Conservation (phyloP, 495 filamentous ascomycete species). For the Xylaria flabelliformis region DNA sequence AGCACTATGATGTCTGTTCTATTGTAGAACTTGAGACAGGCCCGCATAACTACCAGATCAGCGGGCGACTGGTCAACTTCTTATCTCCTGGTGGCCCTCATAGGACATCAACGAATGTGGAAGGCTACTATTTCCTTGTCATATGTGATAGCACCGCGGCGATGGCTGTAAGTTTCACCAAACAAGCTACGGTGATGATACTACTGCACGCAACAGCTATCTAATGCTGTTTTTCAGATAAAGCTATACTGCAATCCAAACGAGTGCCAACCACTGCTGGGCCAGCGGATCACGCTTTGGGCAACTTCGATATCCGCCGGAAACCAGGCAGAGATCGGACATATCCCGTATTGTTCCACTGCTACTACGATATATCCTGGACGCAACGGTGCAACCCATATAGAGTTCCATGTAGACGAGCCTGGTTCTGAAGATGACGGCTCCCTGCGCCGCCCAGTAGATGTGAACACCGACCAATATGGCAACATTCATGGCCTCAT, state of each 20-base stretch:
- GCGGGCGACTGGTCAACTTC: constrained; percentile 66
- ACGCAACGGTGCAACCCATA: constrained; percentile 55
- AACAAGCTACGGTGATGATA: background rate
- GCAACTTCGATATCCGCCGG: constrained; percentile 46
- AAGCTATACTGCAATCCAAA: constrained; percentile 48
- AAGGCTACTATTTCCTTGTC: constrained; percentile 60
- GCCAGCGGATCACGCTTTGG: constrained; percentile 53
- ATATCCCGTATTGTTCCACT: constrained; percentile 36
- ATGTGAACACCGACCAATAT: constrained; percentile 42
- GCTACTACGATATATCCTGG: constrained; percentile 60
- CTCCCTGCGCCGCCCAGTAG: constrained; percentile 55
- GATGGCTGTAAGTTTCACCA: constrained; percentile 53
- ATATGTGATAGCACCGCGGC: constrained; percentile 65
- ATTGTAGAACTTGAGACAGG: constrained; percentile 62
- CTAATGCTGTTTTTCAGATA: constrained; percentile 39
- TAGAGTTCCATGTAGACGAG: constrained; percentile 57
- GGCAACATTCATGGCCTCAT: constrained; percentile 55
- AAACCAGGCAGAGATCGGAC: constrained; percentile 32
- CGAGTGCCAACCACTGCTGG: constrained; percentile 45
- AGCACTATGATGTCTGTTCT: constrained; percentile 55
- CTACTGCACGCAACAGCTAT: background rate
- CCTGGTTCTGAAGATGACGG: constrained; percentile 42
- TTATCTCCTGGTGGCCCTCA: constrained; percentile 49
- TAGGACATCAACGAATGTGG: constrained; percentile 32
- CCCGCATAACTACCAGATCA: constrained; percentile 57